phyloP scores from a whole-genome alignment of 1,284 basidiomycete genomes.

The Vanrija sp. region DNA sequence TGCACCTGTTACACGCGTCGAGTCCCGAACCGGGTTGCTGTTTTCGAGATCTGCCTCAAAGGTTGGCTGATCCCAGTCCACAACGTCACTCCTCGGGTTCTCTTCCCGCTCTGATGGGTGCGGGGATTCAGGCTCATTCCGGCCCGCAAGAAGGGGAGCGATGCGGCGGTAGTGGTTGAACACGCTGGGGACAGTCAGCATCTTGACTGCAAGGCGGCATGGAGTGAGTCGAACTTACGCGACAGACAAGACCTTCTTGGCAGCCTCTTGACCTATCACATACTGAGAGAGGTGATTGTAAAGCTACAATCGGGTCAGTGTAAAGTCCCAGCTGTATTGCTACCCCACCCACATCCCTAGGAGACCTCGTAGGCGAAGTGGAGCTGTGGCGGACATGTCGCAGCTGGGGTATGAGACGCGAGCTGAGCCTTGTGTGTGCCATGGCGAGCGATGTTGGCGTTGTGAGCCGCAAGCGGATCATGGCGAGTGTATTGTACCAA shows the following conservation, averaged over 20 bases:
- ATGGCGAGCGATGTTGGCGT: not conserved
- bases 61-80: slow-evolving; percentile 23
- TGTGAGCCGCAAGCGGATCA: too few relatives aligned
- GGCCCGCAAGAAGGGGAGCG: slow-evolving; percentile 50
- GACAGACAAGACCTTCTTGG: slow-evolving; percentile 88
- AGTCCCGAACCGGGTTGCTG: slow-evolving; percentile 24
- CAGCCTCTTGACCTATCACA: slow-evolving; percentile 85
- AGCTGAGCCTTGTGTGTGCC: not conserved
- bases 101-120: not conserved
- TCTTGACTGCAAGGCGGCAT: not conserved
- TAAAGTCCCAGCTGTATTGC: not conserved
- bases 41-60: slow-evolving; percentile 24
- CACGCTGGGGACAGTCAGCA: slow-evolving; percentile 56
- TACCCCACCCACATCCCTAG: slow-evolving; percentile 15
- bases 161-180: slow-evolving; percentile 86
- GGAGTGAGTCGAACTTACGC: slow-evolving; percentile 57
- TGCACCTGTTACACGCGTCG: slow-evolving; percentile 26
- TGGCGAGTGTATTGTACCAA: too few relatives aligned
- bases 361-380: slow-evolving; percentile 2
- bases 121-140: not conserved
- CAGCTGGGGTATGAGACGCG: not conserved
- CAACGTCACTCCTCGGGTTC: not conserved
- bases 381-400: slow-evolving; percentile 4
- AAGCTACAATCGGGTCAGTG: slow-evolving; percentile 54
- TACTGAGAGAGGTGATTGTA: slow-evolving; percentile 83